These are phyloP conservation scores for Cucurbita ficifolia DNA, from an alignment of 306 rosid species.

Conservation along the genomic window DNA sequence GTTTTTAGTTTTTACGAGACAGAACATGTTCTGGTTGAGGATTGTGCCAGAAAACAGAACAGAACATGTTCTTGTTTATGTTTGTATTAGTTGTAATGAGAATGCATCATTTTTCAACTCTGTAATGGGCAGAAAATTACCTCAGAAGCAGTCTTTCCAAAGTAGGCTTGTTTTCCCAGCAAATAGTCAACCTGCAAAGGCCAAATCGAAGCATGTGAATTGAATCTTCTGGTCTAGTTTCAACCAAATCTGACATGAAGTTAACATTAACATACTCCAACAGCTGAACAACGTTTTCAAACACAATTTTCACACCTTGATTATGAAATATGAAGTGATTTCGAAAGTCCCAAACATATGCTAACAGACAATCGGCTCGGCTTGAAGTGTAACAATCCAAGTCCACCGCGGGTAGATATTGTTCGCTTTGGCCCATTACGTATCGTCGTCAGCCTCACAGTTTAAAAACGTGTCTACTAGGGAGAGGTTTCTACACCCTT, in stretches of 20 bases:
- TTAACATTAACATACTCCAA: neutral
- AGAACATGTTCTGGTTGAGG: too few species aligned
- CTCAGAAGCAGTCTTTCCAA: conserved; percentile 86
- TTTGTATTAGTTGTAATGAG: neutral
- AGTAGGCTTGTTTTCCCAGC: conserved; percentile 85
- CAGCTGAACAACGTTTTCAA: neutral
- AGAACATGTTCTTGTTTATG: neutral
- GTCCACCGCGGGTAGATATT: too few species aligned
- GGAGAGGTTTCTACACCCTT: too few species aligned
- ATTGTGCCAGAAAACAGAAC: too few species aligned
- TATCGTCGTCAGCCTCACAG: too few species aligned
- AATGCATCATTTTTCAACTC: neutral
- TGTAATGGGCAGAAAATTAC: conserved; percentile 20
- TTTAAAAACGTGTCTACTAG: too few species aligned
- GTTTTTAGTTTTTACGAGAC: neutral
- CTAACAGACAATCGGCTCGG: too few species aligned
- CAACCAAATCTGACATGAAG: neutral
- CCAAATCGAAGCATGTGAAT: neutral
- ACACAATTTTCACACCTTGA: neutral
- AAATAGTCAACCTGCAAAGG: conserved; percentile 60
- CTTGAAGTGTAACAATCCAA: too few species aligned
- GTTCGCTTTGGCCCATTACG: too few species aligned
- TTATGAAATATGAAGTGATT: neutral
- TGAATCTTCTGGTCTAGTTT: neutral
- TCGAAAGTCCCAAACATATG: too few species aligned